Conservation (phyloP, 2,329 filamentous ascomycete species). For the Exophiala mesophila region DNA sequence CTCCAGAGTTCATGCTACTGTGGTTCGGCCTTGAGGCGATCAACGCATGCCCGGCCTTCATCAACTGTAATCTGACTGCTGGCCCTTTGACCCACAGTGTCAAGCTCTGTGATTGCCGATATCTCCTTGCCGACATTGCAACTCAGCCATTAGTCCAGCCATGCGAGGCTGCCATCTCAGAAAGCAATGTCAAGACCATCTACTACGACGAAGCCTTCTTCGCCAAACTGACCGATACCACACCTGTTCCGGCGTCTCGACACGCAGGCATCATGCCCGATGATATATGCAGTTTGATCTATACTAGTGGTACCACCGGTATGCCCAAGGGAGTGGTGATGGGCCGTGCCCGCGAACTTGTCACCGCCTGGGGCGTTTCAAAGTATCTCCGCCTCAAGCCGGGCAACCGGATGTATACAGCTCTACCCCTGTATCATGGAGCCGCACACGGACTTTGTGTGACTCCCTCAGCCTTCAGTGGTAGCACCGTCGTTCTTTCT, state of each 20-base stretch:
- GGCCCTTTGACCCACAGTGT: constrained; percentile 63
- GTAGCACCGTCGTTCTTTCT: constrained; percentile 39
- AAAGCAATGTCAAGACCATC: constrained; percentile 45
- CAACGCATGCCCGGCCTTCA: constrained; percentile 63
- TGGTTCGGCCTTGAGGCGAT: constrained; percentile 63
- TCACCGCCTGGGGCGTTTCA: constrained; percentile 28
- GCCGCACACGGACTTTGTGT: constrained; percentile 54
- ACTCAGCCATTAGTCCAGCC: constrained; percentile 42
- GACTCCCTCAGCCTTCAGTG: constrained; percentile 49
- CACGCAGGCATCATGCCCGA: constrained; percentile 47
- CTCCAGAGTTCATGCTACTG: constrained; percentile 61
- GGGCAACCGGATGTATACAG: constrained; percentile 65
- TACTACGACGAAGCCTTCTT: constrained; percentile 50
- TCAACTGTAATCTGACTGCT: constrained; percentile 60
- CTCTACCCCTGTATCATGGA: constrained; percentile 73
- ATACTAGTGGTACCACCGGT: constrained; percentile 72
- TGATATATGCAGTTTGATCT: constrained; percentile 62
- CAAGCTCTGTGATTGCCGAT: constrained; percentile 50
- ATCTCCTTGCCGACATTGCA: constrained; percentile 57
- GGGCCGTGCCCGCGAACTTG: constrained; percentile 27
- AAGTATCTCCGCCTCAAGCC: constrained; percentile 29
- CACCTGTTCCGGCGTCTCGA: constrained; percentile 52
- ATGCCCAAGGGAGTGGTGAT: constrained; percentile 60
- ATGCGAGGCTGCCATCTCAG: constrained; percentile 53
- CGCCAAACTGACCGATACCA: constrained; percentile 44